Conservation (phyloP, 345 rosid species). For the Hypericum androsaemum region DNA sequence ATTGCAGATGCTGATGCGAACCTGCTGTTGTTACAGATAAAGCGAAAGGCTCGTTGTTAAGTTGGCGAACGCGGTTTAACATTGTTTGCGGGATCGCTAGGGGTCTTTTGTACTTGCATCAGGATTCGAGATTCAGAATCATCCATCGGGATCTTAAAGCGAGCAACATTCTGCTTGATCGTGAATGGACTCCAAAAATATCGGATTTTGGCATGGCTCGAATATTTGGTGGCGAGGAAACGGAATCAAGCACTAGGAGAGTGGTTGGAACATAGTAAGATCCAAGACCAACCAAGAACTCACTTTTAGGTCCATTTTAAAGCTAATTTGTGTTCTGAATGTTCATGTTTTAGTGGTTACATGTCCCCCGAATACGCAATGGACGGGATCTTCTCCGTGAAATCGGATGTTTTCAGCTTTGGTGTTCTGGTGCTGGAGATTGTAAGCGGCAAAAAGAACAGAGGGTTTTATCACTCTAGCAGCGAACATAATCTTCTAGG, state of each 20-base stretch:
- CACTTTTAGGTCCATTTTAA: not conserved
- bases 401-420: conserved; percentile 7
- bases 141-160: conserved; percentile 77
- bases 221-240: conserved; percentile 62
- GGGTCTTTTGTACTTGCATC: conserved; percentile 73
- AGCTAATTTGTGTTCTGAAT: not conserved
- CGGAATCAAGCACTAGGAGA: conserved; percentile 43
- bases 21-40: conserved; percentile 28
- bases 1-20: not conserved
- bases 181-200: conserved; percentile 58
- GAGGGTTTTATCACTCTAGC: conserved; percentile 4
- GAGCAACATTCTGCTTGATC: conserved; percentile 65
- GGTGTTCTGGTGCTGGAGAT: conserved; percentile 5
- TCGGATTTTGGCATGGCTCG: conserved; percentile 89
- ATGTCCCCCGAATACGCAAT: conserved; percentile 10
- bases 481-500: conserved; percentile 6
- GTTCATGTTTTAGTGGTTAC: not conserved
- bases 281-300: not conserved
- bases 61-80: conserved; percentile 55
- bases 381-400: conserved; percentile 1
- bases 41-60: conserved; percentile 28
- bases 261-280: conserved; percentile 83
- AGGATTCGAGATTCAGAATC: conserved; percentile 72
- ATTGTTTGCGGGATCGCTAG: conserved; percentile 64
- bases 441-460: conserved; percentile 2